A percentile compares a stretch with the other conserved stretches of the same genome.
Evolutionary conservation across 2,329 filamentous ascomycete species (phyloP).

Genomic region (Colletotrichum euphorbiae): DNA sequence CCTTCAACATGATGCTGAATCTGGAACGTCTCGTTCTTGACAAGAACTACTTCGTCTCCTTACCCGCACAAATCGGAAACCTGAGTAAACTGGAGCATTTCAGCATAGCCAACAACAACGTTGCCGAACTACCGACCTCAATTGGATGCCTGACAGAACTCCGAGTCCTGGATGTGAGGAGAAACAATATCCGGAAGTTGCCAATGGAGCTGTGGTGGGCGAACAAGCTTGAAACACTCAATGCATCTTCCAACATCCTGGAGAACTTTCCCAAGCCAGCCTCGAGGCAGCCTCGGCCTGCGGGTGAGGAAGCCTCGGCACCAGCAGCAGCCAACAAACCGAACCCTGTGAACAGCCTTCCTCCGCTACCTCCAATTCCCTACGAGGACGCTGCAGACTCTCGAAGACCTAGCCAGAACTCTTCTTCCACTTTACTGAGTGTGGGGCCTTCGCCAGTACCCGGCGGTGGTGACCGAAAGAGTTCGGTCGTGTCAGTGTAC

Average conservation of each 20-base stretch:
- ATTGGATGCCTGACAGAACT: slow-evolving; percentile 90
- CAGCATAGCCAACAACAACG: slow-evolving; percentile 91
- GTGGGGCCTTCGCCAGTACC: slow-evolving; percentile 78
- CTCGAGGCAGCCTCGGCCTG: slow-evolving; percentile 73
- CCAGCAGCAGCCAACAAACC: slow-evolving; percentile 55
- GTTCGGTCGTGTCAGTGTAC: slow-evolving; percentile 84
- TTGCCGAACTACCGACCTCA: slow-evolving; percentile 85
- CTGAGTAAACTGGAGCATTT: slow-evolving; percentile 88
- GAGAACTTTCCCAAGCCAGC: slow-evolving; percentile 90
- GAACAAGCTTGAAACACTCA: slow-evolving; percentile 88
- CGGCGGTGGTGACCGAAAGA: slow-evolving; percentile 74
- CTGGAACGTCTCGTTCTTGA: slow-evolving; percentile 90
- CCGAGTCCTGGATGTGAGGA: slow-evolving; percentile 85
- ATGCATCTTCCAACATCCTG: slow-evolving; percentile 94
- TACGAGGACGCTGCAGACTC: slow-evolving; percentile 76
- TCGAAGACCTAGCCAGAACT: slow-evolving; percentile 83
- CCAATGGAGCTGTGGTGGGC: slow-evolving; percentile 98
- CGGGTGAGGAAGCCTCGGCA: slow-evolving; percentile 58
- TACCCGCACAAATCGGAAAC: slow-evolving; percentile 87
- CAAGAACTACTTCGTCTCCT: slow-evolving; percentile 93
- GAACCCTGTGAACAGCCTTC: slow-evolving; percentile 55
- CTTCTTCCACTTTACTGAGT: slow-evolving; percentile 78
- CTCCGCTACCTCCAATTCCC: slow-evolving; percentile 68
- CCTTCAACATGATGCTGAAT: slow-evolving; percentile 89
- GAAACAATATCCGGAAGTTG: slow-evolving; percentile 91